phyloP scores from a whole-genome alignment of 2,329 filamentous ascomycete genomes.

The Alternaria sp. region DNA sequence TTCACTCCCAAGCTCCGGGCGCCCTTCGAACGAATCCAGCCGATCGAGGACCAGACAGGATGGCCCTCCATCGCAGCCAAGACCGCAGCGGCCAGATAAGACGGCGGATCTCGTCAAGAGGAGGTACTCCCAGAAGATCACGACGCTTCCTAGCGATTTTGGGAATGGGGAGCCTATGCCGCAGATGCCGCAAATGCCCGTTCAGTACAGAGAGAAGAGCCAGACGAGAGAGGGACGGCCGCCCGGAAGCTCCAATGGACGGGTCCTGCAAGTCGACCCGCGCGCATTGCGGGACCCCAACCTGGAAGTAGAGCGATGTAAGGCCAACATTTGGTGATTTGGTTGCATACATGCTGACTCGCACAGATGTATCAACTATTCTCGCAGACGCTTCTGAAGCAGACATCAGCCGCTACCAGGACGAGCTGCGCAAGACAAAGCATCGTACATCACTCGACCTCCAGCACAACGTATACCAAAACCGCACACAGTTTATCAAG shows the following conservation, averaged over 20 bases:
- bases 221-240: slow-evolving; percentile 54
- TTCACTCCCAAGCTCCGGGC: slow-evolving; percentile 44
- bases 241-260: slow-evolving; percentile 57
- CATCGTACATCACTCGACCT: slow-evolving; percentile 80
- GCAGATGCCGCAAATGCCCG: slow-evolving; percentile 64
- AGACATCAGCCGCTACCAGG: slow-evolving; percentile 83
- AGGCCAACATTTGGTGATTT: slow-evolving; percentile 31
- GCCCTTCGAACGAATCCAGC: slow-evolving; percentile 47
- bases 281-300: slow-evolving; percentile 80
- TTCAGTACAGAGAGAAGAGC: slow-evolving; percentile 63
- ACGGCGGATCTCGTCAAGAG: slow-evolving; percentile 88
- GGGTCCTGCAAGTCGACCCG: slow-evolving; percentile 73
- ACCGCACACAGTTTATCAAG: slow-evolving; percentile 97
- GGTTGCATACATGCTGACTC: slow-evolving; percentile 6
- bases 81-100: slow-evolving; percentile 55
- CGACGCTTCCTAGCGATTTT: slow-evolving; percentile 73
- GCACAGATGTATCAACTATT: slow-evolving; percentile 67
- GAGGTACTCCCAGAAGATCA: slow-evolving; percentile 92
- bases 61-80: slow-evolving; percentile 38
- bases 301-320: slow-evolving; percentile 79
- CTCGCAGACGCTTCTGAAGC: slow-evolving; percentile 86
- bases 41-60: slow-evolving; percentile 40
- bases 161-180: slow-evolving; percentile 70
- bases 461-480: slow-evolving; percentile 95
- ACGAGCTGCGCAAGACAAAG: slow-evolving; percentile 76